phyloP scores from a whole-genome alignment of 768 basidiomycete species.

The Myochromella boudieri region DNA sequence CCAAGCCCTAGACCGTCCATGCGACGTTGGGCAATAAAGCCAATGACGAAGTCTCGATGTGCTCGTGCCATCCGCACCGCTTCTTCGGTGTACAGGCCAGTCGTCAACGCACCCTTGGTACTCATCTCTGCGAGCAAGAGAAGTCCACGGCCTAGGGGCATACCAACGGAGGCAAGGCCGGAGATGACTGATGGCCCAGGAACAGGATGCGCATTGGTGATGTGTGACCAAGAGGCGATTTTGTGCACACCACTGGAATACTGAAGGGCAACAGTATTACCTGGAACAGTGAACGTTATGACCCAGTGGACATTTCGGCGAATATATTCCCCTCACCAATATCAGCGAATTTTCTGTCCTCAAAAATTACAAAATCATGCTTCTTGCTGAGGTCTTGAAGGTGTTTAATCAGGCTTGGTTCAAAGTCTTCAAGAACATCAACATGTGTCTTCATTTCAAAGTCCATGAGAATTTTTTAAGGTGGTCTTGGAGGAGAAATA shows the following conservation, averaged over 20 bases:
- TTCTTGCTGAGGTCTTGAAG: conserved; percentile 71
- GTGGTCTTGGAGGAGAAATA: conserved; percentile 18
- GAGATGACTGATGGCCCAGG: conserved; percentile 94
- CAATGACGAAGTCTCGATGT: conserved; percentile 86
- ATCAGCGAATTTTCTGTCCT: conserved; percentile 98
- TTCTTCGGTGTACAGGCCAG: conserved; percentile 77
- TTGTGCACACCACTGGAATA: conserved; percentile 92
- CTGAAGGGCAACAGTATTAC: conserved; percentile 94
- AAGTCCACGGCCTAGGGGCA: conserved; percentile 82
- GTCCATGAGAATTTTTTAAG: conserved; percentile 23
- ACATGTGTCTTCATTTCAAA: conserved; percentile 78
- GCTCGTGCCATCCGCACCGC: conserved; percentile 87
- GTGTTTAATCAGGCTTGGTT: conserved; percentile 62
- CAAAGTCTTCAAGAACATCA: conserved; percentile 93
- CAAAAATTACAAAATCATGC: conserved; percentile 95
- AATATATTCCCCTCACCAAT: no score
- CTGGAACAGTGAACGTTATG: conserved; percentile 39
- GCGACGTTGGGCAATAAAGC: conserved; percentile 89
- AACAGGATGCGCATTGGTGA: conserved; percentile 95
- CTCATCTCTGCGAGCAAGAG: conserved; percentile 97
- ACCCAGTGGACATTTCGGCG: no score
- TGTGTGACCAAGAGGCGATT: conserved; percentile 94
- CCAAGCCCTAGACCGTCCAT: conserved; percentile 66
- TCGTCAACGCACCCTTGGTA: conserved; percentile 81
- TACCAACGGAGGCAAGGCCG: conserved; percentile 86